These are phyloP conservation scores for Harringtonia aguacate DNA, from an alignment of 2,329 filamentous ascomycete genomes.

Conservation along the genomic window DNA sequence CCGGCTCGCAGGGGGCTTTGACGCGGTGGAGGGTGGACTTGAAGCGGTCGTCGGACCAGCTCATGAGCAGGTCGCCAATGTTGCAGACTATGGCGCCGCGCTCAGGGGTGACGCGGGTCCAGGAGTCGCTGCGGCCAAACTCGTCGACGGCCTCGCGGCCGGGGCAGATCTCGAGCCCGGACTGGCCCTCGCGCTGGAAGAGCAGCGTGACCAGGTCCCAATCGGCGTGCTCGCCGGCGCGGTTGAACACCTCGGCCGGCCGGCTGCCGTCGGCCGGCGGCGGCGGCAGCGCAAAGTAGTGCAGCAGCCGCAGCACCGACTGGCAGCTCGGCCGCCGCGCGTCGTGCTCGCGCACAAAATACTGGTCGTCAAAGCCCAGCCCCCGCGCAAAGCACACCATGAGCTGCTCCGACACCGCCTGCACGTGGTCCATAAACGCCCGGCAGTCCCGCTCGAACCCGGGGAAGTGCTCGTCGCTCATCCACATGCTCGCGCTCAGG, in stretches of 20 bases:
- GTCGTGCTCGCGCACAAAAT: slow-evolving; percentile 45
- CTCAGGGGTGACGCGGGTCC: slow-evolving; percentile 50
- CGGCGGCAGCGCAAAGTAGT: slow-evolving; percentile 12
- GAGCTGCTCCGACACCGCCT: slow-evolving; percentile 41
- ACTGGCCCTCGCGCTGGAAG: slow-evolving; percentile 50
- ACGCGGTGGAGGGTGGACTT: slow-evolving; percentile 57
- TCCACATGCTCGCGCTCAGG: slow-evolving; percentile 28
- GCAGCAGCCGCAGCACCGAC: slow-evolving; percentile 31
- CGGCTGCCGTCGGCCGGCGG: slow-evolving; percentile 21
- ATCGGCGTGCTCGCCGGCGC: slow-evolving; percentile 50
- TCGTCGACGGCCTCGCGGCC: slow-evolving; percentile 49
- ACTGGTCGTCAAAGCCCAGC: slow-evolving; percentile 37
- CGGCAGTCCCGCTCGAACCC: slow-evolving; percentile 34
- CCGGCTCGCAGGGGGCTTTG: slow-evolving; percentile 43
- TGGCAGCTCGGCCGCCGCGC: slow-evolving; percentile 36
- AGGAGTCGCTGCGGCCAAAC: slow-evolving; percentile 47
- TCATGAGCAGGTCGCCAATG: slow-evolving; percentile 57
- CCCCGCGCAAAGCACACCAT: slow-evolving; percentile 50
- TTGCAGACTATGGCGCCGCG: slow-evolving; percentile 51
- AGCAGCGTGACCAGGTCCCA: slow-evolving; percentile 54
- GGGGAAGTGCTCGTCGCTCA: slow-evolving; percentile 31
- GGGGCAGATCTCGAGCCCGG: slow-evolving; percentile 54
- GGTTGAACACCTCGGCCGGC: slow-evolving; percentile 35
- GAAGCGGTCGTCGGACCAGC: slow-evolving; percentile 56
- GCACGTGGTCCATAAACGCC: slow-evolving; percentile 43